Evolutionary conservation across 139 green algal genomes (phyloP), one percentile per base, ranked within the genome.

Genomic region (Picochlorum sp.): DNA sequence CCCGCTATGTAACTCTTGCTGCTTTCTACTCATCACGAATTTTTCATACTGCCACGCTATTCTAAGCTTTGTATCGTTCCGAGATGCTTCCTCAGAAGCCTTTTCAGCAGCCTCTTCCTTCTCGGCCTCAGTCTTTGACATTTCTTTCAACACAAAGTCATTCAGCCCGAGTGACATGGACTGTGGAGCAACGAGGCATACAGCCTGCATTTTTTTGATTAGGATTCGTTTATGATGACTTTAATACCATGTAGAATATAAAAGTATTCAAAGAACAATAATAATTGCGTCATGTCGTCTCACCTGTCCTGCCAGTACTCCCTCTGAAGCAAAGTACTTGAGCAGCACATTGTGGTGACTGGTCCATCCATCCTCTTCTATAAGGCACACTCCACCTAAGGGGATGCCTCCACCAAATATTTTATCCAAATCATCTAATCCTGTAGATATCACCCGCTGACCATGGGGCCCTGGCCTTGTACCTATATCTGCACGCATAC

Each of bases 31-130:
- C 39, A 26, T 47, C 22, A n/a, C 39, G 22, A 47, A 47, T n/a
- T 47, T 47, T 47, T 47, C 39, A 75, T 94, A 94, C 66, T 93
- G 85, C 85, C 85, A 94, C 4, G 85, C 85, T 22, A 94, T 94
- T 2, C 75, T 70, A 50, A 94, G 72, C 20, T 80, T 63, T 4
- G 36, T 44, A 32, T 77, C 63, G 8, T 70, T 60, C 49, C 73
- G 39, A 47, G 39, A 16, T 47, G 39, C 30, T 14, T 59, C 49
- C 33, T 55, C 35, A 30, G 43, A 37, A 28, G 69, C 29, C 3
- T 71, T 50, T 9, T 55, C 20, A 26, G 73, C 51, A 7, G 37
- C 50, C 22, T 50, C 10, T 57, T 68, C 33, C 50, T 53, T 53
- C 44, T 22, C 44, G 24, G 44, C 44, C 18, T 47, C 39, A 10